Evolutionary conservation across 2,329 filamentous ascomycete genomes (phyloP).

Genomic region (Lachnellula occidentalis): DNA sequence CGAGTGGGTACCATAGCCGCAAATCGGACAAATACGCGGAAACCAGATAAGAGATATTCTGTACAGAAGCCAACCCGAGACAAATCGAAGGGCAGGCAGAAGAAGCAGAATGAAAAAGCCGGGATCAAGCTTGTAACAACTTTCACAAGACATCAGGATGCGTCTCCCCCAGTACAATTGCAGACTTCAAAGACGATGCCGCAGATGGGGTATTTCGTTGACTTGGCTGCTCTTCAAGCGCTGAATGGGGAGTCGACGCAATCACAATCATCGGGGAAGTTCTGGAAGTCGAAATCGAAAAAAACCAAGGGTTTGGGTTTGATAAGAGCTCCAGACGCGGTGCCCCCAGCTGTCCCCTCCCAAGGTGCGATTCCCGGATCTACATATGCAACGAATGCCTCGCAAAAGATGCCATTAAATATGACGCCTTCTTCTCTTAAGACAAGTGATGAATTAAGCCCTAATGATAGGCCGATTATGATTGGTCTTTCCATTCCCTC

Average conservation of each 20-base stretch:
- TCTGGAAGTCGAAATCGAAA: constrained; percentile 30
- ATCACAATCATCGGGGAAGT: constrained; percentile 13
- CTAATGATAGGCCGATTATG: constrained; percentile 64
- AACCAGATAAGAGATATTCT: constrained; percentile 24
- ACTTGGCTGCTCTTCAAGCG: constrained; percentile 54
- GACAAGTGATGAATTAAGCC: constrained; percentile 49
- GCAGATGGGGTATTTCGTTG: constrained; percentile 35
- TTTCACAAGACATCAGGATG: constrained; percentile 46
- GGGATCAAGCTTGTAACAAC: constrained; percentile 67
- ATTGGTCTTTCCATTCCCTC: constrained; percentile 65
- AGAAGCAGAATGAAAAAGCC: constrained; percentile 53
- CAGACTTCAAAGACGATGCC: constrained; percentile 16
- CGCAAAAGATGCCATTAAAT: background rate
- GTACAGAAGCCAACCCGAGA: constrained; percentile 34
- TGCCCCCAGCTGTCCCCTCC: background rate
- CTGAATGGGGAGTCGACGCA: constrained; percentile 39
- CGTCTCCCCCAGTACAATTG: constrained; percentile 40
- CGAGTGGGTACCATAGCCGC: constrained; percentile 10
- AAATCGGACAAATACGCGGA: constrained; percentile 15
- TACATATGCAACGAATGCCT: background rate
- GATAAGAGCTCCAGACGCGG: background rate
- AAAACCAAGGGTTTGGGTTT: constrained; percentile 17
- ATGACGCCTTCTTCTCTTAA: constrained; percentile 13
- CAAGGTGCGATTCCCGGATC: background rate
- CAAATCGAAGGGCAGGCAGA: constrained; percentile 57